Percentiles rank a stretch among this genome's conserved stretches.
phyloP scores from a whole-genome alignment of 192 early-diverging fungal genomes.

The Podochytrium sp. region DNA sequence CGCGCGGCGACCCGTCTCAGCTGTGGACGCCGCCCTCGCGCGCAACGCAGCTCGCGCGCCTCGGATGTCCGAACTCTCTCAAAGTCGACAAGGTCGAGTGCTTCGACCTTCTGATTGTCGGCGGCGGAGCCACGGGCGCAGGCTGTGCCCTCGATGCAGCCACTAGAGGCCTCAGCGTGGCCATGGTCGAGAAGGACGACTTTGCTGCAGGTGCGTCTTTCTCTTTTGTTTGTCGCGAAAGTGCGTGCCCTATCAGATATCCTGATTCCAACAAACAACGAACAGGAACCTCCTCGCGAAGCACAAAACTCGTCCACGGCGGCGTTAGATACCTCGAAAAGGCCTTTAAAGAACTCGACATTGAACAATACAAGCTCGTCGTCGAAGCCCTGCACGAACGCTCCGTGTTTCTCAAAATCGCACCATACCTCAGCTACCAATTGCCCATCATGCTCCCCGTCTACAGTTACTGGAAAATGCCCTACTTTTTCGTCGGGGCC shows the following conservation, averaged over 20 bases:
- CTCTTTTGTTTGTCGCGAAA: background rate
- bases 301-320: constrained; percentile 96
- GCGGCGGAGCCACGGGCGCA: constrained; percentile 93
- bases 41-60: constrained; percentile 18
- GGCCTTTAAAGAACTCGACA: constrained; percentile 91
- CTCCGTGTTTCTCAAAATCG: constrained; percentile 89
- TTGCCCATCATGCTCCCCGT: constrained; percentile 95
- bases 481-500: constrained; percentile 94
- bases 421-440: constrained; percentile 91
- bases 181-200: constrained; percentile 95
- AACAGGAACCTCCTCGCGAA: constrained; percentile 85
- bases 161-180: constrained; percentile 88
- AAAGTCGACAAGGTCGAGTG: background rate
- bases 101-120: constrained; percentile 90
- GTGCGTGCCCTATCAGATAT: too few species aligned
- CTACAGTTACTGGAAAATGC: constrained; percentile 96
- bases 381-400: constrained; percentile 95
- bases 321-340: constrained; percentile 97
- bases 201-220: constrained; percentile 74
- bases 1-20: background rate
- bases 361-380: constrained; percentile 96
- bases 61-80: background rate
- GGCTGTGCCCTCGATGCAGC: constrained; percentile 93
- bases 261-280: background rate
- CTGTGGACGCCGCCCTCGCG: constrained; percentile 36